Conservation (phyloP, 495 filamentous ascomycete species). For the Podospora sp. region DNA sequence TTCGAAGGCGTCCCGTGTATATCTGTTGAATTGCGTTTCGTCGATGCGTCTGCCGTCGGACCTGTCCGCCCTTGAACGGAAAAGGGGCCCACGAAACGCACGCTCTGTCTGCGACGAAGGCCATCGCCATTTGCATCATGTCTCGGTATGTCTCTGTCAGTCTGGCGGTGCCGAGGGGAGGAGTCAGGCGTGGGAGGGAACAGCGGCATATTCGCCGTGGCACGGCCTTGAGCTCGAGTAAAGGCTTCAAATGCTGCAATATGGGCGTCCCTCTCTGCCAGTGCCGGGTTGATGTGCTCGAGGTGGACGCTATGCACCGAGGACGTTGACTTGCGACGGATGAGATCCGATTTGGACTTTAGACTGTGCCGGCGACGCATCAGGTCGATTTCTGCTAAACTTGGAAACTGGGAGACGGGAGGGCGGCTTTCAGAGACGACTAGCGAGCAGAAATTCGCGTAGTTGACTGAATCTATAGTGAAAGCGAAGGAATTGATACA, state of each 20-base stretch:
- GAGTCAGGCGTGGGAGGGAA: constrained; percentile 36
- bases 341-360: constrained; percentile 47
- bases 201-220: constrained; percentile 44
- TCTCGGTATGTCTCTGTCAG: not conserved
- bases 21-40: constrained; percentile 2
- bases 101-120: constrained; percentile 52
- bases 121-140: constrained; percentile 18
- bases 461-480: constrained; percentile 9
- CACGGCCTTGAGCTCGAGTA: constrained; percentile 55
- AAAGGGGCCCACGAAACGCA: constrained; percentile 56
- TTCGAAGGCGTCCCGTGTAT: not conserved
- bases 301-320: constrained; percentile 55
- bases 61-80: constrained; percentile 30
- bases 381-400: constrained; percentile 9
- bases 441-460: constrained; percentile 8
- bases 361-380: constrained; percentile 53
- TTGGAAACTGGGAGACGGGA: constrained; percentile 6
- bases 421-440: not conserved
- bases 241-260: constrained; percentile 71
- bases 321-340: constrained; percentile 64
- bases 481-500: constrained; percentile 6
- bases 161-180: constrained; percentile 21
- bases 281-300: constrained; percentile 55
- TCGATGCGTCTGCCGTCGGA: not conserved
- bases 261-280: constrained; percentile 64